These are phyloP conservation scores for Candida tropicalis DNA, from an alignment of 1,139 yeast genomes.

Conservation along the genomic window DNA sequence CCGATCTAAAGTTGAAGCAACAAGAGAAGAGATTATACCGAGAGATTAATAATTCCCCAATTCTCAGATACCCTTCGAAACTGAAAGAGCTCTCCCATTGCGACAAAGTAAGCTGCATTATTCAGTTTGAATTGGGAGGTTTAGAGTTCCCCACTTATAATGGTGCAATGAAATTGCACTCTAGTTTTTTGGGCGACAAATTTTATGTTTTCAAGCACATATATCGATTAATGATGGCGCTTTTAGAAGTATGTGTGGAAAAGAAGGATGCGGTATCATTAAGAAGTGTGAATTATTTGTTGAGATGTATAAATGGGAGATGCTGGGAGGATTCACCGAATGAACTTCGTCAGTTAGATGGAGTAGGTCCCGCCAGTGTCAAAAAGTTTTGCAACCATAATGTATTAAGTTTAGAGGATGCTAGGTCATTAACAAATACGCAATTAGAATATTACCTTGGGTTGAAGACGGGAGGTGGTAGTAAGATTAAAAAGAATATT, in stretches of 20 bases:
- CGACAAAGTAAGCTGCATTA: slow-evolving; percentile 38
- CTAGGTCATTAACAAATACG: slow-evolving; percentile 25
- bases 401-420: slow-evolving; percentile 29
- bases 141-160: slow-evolving; percentile 42
- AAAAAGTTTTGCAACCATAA: slow-evolving; percentile 37
- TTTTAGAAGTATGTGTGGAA: slow-evolving; percentile 43
- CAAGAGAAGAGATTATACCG: slow-evolving; percentile 46
- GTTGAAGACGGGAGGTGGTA: slow-evolving; percentile 40
- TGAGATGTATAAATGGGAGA: slow-evolving; percentile 39
- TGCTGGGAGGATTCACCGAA: slow-evolving; percentile 52
- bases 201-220: slow-evolving; percentile 38
- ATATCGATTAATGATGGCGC: slow-evolving; percentile 41
- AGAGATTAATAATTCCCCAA: slow-evolving; percentile 40
- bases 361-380: slow-evolving; percentile 41
- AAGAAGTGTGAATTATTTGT: slow-evolving; percentile 32
- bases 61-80: slow-evolving; percentile 31
- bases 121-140: slow-evolving; percentile 52
- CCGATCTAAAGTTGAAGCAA: slow-evolving; percentile 37
- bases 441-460: slow-evolving; percentile 43
- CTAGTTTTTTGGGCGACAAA: slow-evolving; percentile 45
- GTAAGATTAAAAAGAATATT: slow-evolving; percentile 28
- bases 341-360: slow-evolving; percentile 46
- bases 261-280: slow-evolving; percentile 43
- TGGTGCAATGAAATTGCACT: slow-evolving; percentile 38
- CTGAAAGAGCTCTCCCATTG: slow-evolving; percentile 22